Conservation (phyloP, 2,329 filamentous ascomycete genomes). For the Phaeosphaeria sp. region DNA sequence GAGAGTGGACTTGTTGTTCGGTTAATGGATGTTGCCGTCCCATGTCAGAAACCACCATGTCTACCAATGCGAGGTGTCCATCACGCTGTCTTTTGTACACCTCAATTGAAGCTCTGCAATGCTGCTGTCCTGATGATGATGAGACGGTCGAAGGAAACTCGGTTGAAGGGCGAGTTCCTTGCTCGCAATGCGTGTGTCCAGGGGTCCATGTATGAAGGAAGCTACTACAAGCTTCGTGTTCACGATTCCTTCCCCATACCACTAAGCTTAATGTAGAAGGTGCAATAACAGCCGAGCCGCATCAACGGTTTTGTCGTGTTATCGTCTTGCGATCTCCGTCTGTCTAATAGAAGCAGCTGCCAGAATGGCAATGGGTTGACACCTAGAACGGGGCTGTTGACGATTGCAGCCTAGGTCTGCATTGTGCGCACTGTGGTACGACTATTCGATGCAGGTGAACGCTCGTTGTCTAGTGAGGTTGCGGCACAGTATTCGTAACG, state of each 20-base stretch:
- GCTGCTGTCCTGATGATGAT: no score
- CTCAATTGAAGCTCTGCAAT: no score
- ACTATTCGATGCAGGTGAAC: no score
- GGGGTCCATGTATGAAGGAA: neutral
- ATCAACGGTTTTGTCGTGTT: neutral
- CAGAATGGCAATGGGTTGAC: neutral
- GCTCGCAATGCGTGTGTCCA: neutral
- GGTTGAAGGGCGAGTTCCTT: neutral
- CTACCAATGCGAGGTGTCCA: neutral
- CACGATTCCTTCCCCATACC: neutral
- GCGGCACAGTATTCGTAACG: neutral
- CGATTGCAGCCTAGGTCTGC: neutral
- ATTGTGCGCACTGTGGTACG: neutral
- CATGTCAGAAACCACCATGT: neutral
- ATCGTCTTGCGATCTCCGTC: neutral
- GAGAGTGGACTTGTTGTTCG: neutral
- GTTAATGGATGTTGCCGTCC: neutral
- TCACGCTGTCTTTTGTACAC: no score
- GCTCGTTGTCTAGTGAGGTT: no score
- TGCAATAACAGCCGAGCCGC: conserved; percentile 2
- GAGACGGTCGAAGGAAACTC: neutral
- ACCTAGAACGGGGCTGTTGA: neutral
- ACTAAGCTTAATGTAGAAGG: conserved; percentile 1
- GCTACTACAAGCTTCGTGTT: conserved; percentile 2
- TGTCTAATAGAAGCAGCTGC: neutral